A percentile compares a stretch with the other conserved stretches of the same genome.
These are phyloP conservation scores for Hypoxylon rickii DNA, from an alignment of 495 filamentous ascomycete genomes.

Conservation along the genomic window DNA sequence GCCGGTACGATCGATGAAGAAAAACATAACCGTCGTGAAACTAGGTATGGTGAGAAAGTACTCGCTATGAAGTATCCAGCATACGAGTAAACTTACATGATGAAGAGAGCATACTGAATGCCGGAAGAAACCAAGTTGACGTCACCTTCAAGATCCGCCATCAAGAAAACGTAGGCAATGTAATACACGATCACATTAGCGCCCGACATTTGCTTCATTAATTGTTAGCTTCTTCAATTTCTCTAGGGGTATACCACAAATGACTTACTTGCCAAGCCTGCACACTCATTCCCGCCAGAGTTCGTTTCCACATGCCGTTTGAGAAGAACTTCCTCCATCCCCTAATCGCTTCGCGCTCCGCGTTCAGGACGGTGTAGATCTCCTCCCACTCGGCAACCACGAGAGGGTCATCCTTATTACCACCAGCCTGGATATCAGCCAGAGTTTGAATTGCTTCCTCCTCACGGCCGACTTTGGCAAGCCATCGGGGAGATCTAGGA, in stretches of 20 bases:
- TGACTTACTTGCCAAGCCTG: constrained; percentile 54
- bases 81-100: constrained; percentile 47
- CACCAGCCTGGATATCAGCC: constrained; percentile 70
- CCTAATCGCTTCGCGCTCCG: constrained; percentile 56
- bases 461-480: constrained; percentile 68
- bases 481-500: constrained; percentile 73
- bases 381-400: constrained; percentile 77
- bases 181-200: constrained; percentile 75
- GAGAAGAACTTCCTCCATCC: constrained; percentile 64
- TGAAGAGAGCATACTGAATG: constrained; percentile 77
- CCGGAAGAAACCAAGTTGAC: constrained; percentile 69
- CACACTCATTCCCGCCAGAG: constrained; percentile 68
- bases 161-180: constrained; percentile 72
- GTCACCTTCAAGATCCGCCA: constrained; percentile 67
- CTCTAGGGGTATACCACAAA: neutral
- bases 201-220: constrained; percentile 72
- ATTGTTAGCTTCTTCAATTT: no score
- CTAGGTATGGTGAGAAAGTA: constrained; percentile 54
- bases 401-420: constrained; percentile 65
- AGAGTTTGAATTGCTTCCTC: constrained; percentile 70
- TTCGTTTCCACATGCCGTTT: constrained; percentile 74
- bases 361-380: constrained; percentile 63
- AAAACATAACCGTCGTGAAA: constrained; percentile 68
- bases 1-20: constrained; percentile 77
- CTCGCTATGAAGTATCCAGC: neutral